Evolutionary conservation across 805 yeast genomes (phyloP), one percentile per base, ranked within the genome.

Genomic region (Ogataea methanolica): DNA sequence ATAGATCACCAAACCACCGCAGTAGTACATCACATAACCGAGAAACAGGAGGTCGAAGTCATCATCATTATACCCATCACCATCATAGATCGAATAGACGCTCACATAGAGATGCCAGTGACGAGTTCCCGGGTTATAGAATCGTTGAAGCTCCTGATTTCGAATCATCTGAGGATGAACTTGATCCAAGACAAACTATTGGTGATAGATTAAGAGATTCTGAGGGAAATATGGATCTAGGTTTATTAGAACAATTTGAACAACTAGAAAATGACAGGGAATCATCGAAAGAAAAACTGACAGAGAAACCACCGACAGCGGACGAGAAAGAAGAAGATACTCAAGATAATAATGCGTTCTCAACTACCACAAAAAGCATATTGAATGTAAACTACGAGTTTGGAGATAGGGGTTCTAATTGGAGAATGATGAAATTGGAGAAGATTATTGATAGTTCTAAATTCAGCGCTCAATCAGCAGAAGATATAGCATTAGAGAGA

Each of bases 331-430:
- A 22, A 15, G 39, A 21, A 12, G 36, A 43, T 11, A 14, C 36
- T 17, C 36, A 49, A 4, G 42, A n/a, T 8, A 12, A 35, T 9
- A 40, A 16, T 14, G 22, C 15, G 2, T 16, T 21, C 1, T 6
- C 19, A 7, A 26, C 11, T 1, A 26, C 11, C 11, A 22, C 23
- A 15, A 36, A 26, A 36, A 39, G 37, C n/a, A 16, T 40, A 5
- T 26, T 42, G 21, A 53, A 57, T 5, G 64, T 65, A 16, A 58
- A 59, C 21, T 69, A 65, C 50, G 60, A 55, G 31, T 69, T 68
- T 60, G 73, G 73, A 1, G 73, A 69, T 51, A 36, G 58, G 19
- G 73, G 72, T 2, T 62, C 69, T 1, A 52, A 47, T n/a, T 69
- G 73, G 74, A 49, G 72, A 36, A 59, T 66, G 67, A 66, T 66